Percentiles rank a stretch among this genome's conserved stretches.
Evolutionary conservation across 192 early-diverging fungal species (phyloP).

Genomic region (Geranomyces variabilis): DNA sequence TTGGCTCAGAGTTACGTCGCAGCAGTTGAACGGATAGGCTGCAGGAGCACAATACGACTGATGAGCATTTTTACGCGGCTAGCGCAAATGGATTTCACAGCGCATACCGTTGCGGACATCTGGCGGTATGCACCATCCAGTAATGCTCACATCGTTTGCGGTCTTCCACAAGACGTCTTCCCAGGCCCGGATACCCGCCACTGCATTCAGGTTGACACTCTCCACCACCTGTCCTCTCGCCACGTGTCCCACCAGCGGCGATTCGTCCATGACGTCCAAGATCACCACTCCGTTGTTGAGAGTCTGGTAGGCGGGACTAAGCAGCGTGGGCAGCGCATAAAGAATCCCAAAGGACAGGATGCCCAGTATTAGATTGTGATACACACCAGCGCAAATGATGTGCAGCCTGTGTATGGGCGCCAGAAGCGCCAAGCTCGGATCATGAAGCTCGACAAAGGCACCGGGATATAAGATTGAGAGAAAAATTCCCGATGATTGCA

Average conservation of each 20-base stretch:
- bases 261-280: conserved; percentile 56
- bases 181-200: conserved; percentile 50
- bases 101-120: not conserved
- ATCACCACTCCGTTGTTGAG: conserved; percentile 58
- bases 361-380: conserved; percentile 70
- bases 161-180: conserved; percentile 44
- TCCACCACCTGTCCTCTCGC: conserved; percentile 45
- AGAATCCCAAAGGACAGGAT: conserved; percentile 44
- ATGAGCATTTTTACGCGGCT: too few species aligned
- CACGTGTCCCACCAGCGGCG: conserved; percentile 55
- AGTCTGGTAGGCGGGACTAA: conserved; percentile 57
- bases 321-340: conserved; percentile 46
- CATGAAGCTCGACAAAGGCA: conserved; percentile 72
- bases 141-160: conserved; percentile 13
- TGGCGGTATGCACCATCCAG: conserved; percentile 54
- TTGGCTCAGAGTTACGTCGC: conserved; percentile 52
- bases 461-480: conserved; percentile 73
- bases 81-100: too few species aligned
- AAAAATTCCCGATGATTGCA: conserved; percentile 68
- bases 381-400: conserved; percentile 76
- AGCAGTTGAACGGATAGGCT: conserved; percentile 49
- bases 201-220: conserved; percentile 43
- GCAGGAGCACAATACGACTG: too few species aligned
- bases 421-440: conserved; percentile 45
- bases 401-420: conserved; percentile 54